These are phyloP conservation scores for Flaveria ramosissima DNA, from an alignment of 129 eudicot species.

Conservation along the genomic window DNA sequence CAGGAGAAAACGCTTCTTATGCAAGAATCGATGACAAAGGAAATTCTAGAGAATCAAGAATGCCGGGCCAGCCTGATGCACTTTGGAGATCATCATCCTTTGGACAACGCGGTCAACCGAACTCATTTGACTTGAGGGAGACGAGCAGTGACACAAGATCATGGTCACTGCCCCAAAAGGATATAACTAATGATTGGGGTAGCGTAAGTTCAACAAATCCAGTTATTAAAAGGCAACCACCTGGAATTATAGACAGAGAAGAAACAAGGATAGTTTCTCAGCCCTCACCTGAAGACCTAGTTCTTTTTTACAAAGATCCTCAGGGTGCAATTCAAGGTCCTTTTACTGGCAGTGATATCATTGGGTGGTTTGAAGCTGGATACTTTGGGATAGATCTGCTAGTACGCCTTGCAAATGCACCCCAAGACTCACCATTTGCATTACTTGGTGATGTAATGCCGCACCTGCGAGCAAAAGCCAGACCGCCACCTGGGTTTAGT, in stretches of 20 bases:
- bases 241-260: slow-evolving; percentile 60
- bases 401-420: slow-evolving; percentile 80
- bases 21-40: slow-evolving; percentile 51
- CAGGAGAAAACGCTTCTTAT: slow-evolving; percentile 42
- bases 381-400: slow-evolving; percentile 87
- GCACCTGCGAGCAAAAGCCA: slow-evolving; percentile 81
- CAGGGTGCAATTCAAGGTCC: slow-evolving; percentile 97
- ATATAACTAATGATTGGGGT: slow-evolving; percentile 28
- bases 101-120: slow-evolving; percentile 40
- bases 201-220: slow-evolving; percentile 39
- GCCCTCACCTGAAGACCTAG: slow-evolving; percentile 79
- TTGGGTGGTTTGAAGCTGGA: slow-evolving; percentile 97
- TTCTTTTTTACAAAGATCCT: slow-evolving; percentile 90
- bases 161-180: slow-evolving; percentile 49
- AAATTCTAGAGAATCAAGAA: slow-evolving; percentile 43
- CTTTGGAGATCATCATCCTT: slow-evolving; percentile 62
- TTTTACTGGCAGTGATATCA: slow-evolving; percentile 81
- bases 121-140: slow-evolving; percentile 48
- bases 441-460: slow-evolving; percentile 98
- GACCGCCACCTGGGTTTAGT: slow-evolving; percentile 92
- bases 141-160: slow-evolving; percentile 40
- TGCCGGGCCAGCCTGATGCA: slow-evolving; percentile 46
- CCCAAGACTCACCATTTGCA: slow-evolving; percentile 63
- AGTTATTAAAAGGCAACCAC: slow-evolving; percentile 50
- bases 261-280: slow-evolving; percentile 55